Evolutionary conservation across 257 asterid genomes (phyloP), one percentile per base, ranked within the genome.

Genomic region (Solanum rostratum): DNA sequence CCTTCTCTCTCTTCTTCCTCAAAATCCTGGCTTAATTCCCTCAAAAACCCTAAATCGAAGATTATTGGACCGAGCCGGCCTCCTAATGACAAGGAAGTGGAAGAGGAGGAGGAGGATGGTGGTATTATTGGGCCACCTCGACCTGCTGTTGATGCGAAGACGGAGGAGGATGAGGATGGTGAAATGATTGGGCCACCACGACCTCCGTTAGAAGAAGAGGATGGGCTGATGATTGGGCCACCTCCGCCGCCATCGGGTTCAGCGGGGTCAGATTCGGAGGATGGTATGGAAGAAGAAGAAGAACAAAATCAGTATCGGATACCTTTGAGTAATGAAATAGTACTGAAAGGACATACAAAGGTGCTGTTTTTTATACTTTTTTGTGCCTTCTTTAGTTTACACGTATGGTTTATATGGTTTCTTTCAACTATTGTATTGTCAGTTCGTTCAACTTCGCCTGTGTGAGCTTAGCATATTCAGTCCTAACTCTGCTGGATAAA

Each of bases 251-350:
- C 92, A 53, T 73, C 89, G 1, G 88, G 85, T 24, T 73, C 85
- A 16, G 74, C 33, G 69, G 93, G 83, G 20, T 66, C 93, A 79
- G 97, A 92, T 71, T 90, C 96, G 2, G 98, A 94, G 10, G 97
- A 91, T 66, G 94, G 89, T 11, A 69, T 84, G 87, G 91, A 88
- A 27, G 96, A 91, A 3, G 96, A 88, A 54, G 92, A 88, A 43
- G 91, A 91, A 55, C 94, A 88, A 81, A 81, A 91, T 87, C 89
- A 79, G 70, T 89, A 85, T 88, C 90, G 95, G 74, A 89, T 95
- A 81, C 99, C 99, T 10, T n/a, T 91, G 87, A 96, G 99, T 88
- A 96, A 96, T 84, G 99, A 96, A 91, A 93, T 96, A 87, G 90
- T 93, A 82, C 89, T 96, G 88, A 95, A 94, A 90, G 99, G 98